Evolutionary conservation across 2,329 filamentous ascomycete species (phyloP), one percentile per base, ranked within the genome.

Genomic region (Botrytis hyacinthi): DNA sequence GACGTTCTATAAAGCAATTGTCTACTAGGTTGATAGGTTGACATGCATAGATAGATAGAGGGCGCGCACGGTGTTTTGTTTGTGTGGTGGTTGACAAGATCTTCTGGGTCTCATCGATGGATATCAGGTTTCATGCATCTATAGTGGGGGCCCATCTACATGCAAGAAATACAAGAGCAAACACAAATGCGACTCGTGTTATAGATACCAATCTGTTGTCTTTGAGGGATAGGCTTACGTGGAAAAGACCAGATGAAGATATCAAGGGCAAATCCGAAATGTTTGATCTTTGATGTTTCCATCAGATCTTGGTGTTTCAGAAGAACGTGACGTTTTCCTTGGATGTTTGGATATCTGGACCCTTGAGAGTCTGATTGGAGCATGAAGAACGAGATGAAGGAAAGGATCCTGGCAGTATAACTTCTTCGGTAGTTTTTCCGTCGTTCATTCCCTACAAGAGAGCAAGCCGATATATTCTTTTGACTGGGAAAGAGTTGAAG

Each of bases 111-210:
- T 57, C 66, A 68, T 68, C 48, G 18, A 20, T 57, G 22, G 48
- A 68, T 68, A 68, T 68, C 46, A 37, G 54, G 65, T 68, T 68
- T 68, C 65, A 68, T 29, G 22, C 46, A 67, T 51, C 22, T 37
- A 67, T 51, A 12, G 44, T 48, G 46, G 46, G 46, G 46, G 22
- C 35, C 26, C 44, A 20, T 51, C 32, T 67, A 51, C 22, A 67
- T 40, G 63, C 32, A 40, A 67, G n/a, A 22, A 48, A 51, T 54
- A 22, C 32, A 35, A 26, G 20, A 48, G 44, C 32, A 37, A 37
- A 68, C 46, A n/a, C 6, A 68, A 54, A 54, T 14, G 5, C 16
- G 46, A 29, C 40, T 40, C 37, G 37, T 42, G 37, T 3, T 32
- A 18, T 22, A 65, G 40, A 29, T 29, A n/a, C 7, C 22, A 67